Conservation (phyloP, 139 green algal genomes). For the Nannochloris sp. region DNA sequence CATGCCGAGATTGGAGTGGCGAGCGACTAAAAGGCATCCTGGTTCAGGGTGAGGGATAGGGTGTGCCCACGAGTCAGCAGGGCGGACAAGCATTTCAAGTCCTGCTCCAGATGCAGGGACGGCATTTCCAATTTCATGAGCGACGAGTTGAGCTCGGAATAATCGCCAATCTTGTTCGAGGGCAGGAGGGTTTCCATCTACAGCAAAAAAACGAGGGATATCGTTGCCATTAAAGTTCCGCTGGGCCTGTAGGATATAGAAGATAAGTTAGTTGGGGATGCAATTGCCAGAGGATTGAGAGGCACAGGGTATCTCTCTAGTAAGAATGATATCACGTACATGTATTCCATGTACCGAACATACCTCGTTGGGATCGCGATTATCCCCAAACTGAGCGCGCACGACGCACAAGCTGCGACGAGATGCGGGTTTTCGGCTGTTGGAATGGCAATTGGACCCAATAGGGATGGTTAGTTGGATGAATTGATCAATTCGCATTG, state of each 20-base stretch:
- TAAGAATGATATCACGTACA: too few species aligned
- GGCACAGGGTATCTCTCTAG: too few species aligned
- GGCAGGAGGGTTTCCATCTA: not conserved
- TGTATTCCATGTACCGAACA: too few species aligned
- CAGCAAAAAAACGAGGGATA: not conserved
- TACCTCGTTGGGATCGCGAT: too few species aligned
- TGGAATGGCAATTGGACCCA: too few species aligned
- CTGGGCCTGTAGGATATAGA: conserved; percentile 1
- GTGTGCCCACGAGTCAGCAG: conserved; percentile 27
- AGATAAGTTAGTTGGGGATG: too few species aligned
- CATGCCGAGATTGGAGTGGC: conserved; percentile 15
- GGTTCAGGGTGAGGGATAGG: conserved; percentile 22
- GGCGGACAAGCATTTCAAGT: not conserved
- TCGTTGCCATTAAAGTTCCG: not conserved
- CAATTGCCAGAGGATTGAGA: too few species aligned
- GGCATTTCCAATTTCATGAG: conserved; percentile 4
- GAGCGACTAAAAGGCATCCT: conserved; percentile 33
- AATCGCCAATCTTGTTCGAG: conserved; percentile 20
- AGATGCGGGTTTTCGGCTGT: too few species aligned
- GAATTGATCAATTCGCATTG: too few species aligned
- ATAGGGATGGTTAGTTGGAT: too few species aligned
- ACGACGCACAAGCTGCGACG: too few species aligned
- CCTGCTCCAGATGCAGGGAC: not conserved
- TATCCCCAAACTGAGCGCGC: too few species aligned
- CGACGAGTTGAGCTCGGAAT: conserved; percentile 26